Evolutionary conservation across 306 rosid genomes (phyloP).

Genomic region (Leucaena leucocephala): DNA sequence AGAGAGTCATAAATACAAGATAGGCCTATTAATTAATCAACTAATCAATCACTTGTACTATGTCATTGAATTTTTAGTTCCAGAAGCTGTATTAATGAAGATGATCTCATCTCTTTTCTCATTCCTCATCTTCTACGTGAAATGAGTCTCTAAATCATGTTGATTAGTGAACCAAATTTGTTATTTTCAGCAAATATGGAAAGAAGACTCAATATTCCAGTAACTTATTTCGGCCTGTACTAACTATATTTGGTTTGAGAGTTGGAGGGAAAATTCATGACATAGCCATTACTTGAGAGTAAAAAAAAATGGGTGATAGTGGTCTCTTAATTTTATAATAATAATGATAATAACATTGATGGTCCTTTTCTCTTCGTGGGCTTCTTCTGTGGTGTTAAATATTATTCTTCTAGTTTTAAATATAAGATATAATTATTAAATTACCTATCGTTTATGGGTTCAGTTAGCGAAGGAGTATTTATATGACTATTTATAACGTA

Average conservation of each 20-base stretch:
- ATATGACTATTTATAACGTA: too few relatives aligned
- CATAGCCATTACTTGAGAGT: not conserved
- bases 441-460: too few relatives aligned
- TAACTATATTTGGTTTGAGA: not conserved
- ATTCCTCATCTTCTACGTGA: too few relatives aligned
- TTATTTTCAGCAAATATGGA: not conserved
- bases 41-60: not conserved
- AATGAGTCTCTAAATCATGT: too few relatives aligned
- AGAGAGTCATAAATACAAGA: too few relatives aligned
- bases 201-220: not conserved
- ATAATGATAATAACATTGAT: not conserved
- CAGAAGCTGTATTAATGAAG: not conserved
- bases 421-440: too few relatives aligned
- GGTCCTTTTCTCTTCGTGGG: conserved; percentile 23
- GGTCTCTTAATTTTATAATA: conserved; percentile 27
- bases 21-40: not conserved
- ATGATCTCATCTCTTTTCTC: too few relatives aligned
- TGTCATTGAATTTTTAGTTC: not conserved
- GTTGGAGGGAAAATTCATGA: not conserved
- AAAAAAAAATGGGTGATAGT: too few relatives aligned
- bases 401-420: too few relatives aligned
- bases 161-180: not conserved
- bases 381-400: not conserved
- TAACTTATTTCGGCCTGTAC: not conserved
- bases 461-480: too few relatives aligned